Conservation (phyloP, 495 filamentous ascomycete genomes). For the Penicillium atrosanguineum region DNA sequence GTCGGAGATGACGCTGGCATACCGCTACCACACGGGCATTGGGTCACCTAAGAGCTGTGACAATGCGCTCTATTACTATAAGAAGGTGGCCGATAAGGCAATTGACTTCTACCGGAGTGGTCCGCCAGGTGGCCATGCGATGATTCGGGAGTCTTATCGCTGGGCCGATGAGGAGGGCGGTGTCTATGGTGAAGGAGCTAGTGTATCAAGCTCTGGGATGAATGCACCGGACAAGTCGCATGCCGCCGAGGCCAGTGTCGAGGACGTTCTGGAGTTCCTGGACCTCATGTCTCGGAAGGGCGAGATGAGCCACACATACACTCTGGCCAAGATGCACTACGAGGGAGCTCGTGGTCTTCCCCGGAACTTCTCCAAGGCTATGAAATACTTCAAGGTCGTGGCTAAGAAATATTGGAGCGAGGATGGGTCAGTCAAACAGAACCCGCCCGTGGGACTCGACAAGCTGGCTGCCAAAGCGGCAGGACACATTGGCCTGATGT, state of each 20-base stretch:
- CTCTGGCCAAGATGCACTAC: slow-evolving; percentile 83
- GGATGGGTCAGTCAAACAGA: slow-evolving; percentile 59
- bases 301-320: slow-evolving; percentile 88
- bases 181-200: slow-evolving; percentile 93
- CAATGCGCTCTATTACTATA: slow-evolving; percentile 82
- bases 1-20: slow-evolving; percentile 92
- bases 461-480: slow-evolving; percentile 86
- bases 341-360: slow-evolving; percentile 78
- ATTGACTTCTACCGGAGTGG: slow-evolving; percentile 81
- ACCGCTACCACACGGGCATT: slow-evolving; percentile 82
- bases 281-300: slow-evolving; percentile 93
- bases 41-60: slow-evolving; percentile 84
- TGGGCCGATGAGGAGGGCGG: slow-evolving; percentile 85
- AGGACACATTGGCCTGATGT: slow-evolving; percentile 90
- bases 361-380: slow-evolving; percentile 69
- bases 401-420: slow-evolving; percentile 86
- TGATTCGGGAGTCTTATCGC: slow-evolving; percentile 71
- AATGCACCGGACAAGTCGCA: slow-evolving; percentile 71
- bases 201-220: slow-evolving; percentile 83
- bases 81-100: slow-evolving; percentile 89
- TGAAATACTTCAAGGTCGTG: slow-evolving; percentile 78
- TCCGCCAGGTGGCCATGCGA: slow-evolving; percentile 82
- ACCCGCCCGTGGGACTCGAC: slow-evolving; percentile 58
- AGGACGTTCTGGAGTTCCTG: slow-evolving; percentile 92
- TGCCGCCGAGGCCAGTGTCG: slow-evolving; percentile 75